phyloP scores from a whole-genome alignment of 2,329 filamentous ascomycete species.

The Onygenales sp. region DNA sequence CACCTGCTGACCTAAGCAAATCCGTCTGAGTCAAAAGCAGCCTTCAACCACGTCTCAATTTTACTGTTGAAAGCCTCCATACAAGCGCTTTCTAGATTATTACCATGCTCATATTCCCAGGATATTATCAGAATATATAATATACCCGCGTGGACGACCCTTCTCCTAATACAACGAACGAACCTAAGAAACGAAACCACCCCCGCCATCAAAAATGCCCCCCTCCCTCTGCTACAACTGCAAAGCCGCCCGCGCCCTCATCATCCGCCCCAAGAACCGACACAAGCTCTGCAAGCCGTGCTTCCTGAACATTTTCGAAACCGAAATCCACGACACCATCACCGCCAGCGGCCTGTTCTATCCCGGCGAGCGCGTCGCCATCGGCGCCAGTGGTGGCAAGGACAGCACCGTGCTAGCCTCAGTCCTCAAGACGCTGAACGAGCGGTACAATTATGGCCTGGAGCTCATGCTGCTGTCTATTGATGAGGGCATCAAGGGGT shows the following conservation, averaged over 20 bases:
- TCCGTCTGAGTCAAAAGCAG: too few relatives aligned
- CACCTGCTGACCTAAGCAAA: too few relatives aligned
- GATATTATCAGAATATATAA: too few relatives aligned
- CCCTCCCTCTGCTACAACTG: constrained; percentile 69
- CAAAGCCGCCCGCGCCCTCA: constrained; percentile 66
- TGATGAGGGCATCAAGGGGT: constrained; percentile 95
- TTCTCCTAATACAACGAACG: not conserved
- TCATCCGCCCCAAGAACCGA: constrained; percentile 89
- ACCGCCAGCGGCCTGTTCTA: constrained; percentile 69
- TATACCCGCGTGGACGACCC: too few relatives aligned
- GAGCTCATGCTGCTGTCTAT: constrained; percentile 82
- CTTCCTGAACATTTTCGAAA: constrained; percentile 80
- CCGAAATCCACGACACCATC: constrained; percentile 91
- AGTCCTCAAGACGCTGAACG: constrained; percentile 88
- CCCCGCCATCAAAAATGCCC: constrained; percentile 49
- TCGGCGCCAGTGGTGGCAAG: constrained; percentile 93
- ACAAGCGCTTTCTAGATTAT: too few relatives aligned
- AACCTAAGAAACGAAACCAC: not conserved
- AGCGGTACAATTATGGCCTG: constrained; percentile 76
- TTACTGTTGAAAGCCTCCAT: too few relatives aligned
- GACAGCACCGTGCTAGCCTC: constrained; percentile 94
- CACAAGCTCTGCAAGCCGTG: constrained; percentile 86
- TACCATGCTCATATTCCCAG: too few relatives aligned
- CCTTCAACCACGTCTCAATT: too few relatives aligned
- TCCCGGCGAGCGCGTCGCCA: constrained; percentile 77